Percentiles rank a stretch among this genome's conserved stretches.
Conservation (phyloP, 1,139 yeast genomes). For the Meyerozyma sp. region DNA sequence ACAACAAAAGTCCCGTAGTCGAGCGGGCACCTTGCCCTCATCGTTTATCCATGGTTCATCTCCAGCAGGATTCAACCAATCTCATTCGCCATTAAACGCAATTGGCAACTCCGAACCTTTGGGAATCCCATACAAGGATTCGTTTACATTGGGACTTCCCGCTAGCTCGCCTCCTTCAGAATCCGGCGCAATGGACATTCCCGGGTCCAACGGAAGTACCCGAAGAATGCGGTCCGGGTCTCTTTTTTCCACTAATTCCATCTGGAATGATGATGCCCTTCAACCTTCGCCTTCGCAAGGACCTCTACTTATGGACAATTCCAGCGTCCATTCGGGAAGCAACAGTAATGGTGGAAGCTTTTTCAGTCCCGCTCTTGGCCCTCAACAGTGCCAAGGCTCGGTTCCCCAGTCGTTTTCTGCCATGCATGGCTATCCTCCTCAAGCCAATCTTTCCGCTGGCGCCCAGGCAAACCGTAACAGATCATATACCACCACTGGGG, state of each 20-base stretch:
- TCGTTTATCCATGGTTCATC: conserved; percentile 16
- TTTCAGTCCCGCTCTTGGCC: conserved; percentile 27
- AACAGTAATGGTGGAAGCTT: conserved; percentile 13
- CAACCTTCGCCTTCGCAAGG: conserved; percentile 11
- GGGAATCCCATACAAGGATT: conserved; percentile 16
- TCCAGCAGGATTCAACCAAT: conserved; percentile 5
- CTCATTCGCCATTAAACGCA: conserved; percentile 15
- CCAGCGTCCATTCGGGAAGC: conserved; percentile 11
- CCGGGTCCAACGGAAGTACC: conserved; percentile 6
- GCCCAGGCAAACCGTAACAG: conserved; percentile 19
- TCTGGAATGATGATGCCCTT: conserved; percentile 41
- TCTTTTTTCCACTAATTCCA: conserved; percentile 39
- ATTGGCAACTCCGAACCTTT: conserved; percentile 13
- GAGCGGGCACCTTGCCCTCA: conserved; percentile 58
- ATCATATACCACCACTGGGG: conserved; percentile 46
- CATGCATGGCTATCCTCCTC: conserved; percentile 5
- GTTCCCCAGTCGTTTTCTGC: conserved; percentile 3
- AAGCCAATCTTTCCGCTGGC: conserved; percentile 12
- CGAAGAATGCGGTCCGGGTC: conserved; percentile 41
- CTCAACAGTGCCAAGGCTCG: conserved; percentile 16
- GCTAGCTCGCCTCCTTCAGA: conserved; percentile 14
- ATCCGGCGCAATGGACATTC: conserved; percentile 15
- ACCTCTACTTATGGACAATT: conserved; percentile 9
- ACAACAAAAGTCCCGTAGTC: conserved; percentile 14
- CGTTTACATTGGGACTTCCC: conserved; percentile 17